Evolutionary conservation across 495 filamentous ascomycete species (phyloP).

Genomic region (Chlorociboria aeruginascens): DNA sequence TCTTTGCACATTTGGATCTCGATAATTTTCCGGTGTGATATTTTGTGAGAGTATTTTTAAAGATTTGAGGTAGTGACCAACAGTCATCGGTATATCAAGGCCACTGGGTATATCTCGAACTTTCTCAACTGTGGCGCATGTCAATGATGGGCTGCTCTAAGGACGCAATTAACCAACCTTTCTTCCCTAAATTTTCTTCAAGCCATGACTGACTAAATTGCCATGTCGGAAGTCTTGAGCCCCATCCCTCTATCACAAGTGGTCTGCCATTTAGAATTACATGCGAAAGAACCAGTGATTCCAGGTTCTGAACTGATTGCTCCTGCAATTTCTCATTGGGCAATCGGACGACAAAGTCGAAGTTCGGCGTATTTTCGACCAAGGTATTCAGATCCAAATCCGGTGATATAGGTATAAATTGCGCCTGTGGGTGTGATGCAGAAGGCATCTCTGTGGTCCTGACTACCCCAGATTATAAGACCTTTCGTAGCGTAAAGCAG

Average conservation of each 20-base stretch:
- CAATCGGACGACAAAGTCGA: conserved; percentile 68
- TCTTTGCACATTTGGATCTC: conserved; percentile 60
- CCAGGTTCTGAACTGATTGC: conserved; percentile 60
- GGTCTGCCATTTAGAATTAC: conserved; percentile 79
- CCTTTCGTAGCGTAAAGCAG: no score
- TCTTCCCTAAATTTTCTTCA: conserved; percentile 54
- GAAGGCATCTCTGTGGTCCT: conserved; percentile 44
- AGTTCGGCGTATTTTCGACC: conserved; percentile 68
- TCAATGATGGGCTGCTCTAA: neutral
- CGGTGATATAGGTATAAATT: conserved; percentile 76
- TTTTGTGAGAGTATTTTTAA: conserved; percentile 67
- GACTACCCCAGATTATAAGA: neutral
- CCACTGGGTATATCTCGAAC: conserved; percentile 64
- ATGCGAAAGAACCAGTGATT: conserved; percentile 56
- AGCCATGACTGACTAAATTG: conserved; percentile 78
- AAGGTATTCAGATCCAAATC: conserved; percentile 63
- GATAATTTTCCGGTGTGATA: conserved; percentile 54
- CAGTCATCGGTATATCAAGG: conserved; percentile 62
- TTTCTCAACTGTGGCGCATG: conserved; percentile 33
- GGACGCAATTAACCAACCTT: conserved; percentile 39
- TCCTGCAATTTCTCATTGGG: conserved; percentile 60
- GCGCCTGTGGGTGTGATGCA: conserved; percentile 49
- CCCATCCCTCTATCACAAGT: conserved; percentile 79
- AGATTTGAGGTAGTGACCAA: conserved; percentile 78
- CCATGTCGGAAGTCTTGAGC: conserved; percentile 47